Base-by-base conservation (phyloP, 176 grass and related monocot genomes). In the Oropetium thomaeum region DNA sequence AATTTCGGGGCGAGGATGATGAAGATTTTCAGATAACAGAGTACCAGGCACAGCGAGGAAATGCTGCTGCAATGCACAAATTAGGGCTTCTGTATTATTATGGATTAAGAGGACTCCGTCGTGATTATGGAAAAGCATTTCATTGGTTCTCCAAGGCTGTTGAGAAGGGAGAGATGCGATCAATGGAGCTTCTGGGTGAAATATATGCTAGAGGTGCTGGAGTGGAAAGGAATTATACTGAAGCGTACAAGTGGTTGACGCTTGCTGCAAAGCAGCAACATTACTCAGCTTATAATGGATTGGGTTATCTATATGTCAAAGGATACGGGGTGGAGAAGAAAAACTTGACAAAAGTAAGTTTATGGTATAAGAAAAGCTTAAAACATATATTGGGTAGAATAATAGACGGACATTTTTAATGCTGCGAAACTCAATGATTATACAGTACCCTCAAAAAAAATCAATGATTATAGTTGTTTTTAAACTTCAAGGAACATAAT, bases 231-330 rank as follows among this genome's bases (percentile, higher is more conserved):
- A 99, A 99, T 59, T 96, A 92, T 74, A 96, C 92, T 3, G 88
- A 96, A 85, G 92, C 96, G 73, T 99, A 90, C 67, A 88, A 87
- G 67, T 99, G 85, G 87, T 73, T 96, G 55, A 77, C 89, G 57
- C 87, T 88, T 20, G 96, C 96, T 71, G 89, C 89, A 43, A 96
- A 73, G 29, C 87, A 96, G 71, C 82, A 90, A 80, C 82, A 92
- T 63, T 99, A 92, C 78, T 99, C 96, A 42, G 96, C 96, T 43
- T 99, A 99, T 81, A 99, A 99, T 88, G 96, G 92, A 61, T 82
- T 99, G 54, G 96, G 96, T 49, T 99, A 99, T 65, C 87, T 99
- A 23, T 92, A 99, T 74, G 92, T 95, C 23, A 99, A 99, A 92
- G 92, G 96, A 12, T 99, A 90, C 47, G 96, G 96, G 35, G 96